Percentiles rank a stretch among this genome's conserved stretches.
These are phyloP conservation scores for Vararia minispora DNA, from an alignment of 768 basidiomycete species.

Conservation along the genomic window DNA sequence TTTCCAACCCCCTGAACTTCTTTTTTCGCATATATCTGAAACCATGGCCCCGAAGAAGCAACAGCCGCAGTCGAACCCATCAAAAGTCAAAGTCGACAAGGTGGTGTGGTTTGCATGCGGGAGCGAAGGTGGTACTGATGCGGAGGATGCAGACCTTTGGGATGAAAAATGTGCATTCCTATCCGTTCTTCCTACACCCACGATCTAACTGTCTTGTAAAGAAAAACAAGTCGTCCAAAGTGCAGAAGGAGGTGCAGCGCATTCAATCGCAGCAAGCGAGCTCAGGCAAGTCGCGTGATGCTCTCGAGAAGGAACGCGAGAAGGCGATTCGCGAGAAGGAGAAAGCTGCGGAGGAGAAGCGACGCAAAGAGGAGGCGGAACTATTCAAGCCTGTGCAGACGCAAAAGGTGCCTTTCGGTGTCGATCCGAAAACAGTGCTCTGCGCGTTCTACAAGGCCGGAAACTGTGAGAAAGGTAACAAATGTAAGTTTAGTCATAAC, in stretches of 20 bases:
- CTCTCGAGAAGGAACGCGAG: constrained; percentile 79
- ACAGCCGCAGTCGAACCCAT: constrained; percentile 35
- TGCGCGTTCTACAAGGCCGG: constrained; percentile 92
- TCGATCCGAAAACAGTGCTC: constrained; percentile 90
- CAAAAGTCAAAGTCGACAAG: constrained; percentile 78
- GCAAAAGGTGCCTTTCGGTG: constrained; percentile 89
- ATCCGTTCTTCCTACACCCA: neutral
- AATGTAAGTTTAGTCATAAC: constrained; percentile 98
- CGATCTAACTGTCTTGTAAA: constrained; percentile 17
- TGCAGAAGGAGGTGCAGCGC: constrained; percentile 72
- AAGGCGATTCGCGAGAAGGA: constrained; percentile 66
- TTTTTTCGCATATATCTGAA: neutral
- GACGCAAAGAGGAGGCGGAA: constrained; percentile 74
- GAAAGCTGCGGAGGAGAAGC: constrained; percentile 73
- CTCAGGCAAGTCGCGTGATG: constrained; percentile 71
- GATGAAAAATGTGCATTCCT: constrained; percentile 64
- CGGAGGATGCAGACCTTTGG: constrained; percentile 59
- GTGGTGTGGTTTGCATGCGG: constrained; percentile 26
- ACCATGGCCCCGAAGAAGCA: constrained; percentile 79
- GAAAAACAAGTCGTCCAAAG: constrained; percentile 95
- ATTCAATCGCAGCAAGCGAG: constrained; percentile 68
- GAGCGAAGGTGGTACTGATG: constrained; percentile 17
- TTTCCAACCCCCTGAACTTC: no score
- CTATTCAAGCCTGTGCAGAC: constrained; percentile 69
- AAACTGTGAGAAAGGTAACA: constrained; percentile 83